Percentiles rank a stretch among this genome's conserved stretches.
Conservation (phyloP, 768 basidiomycete genomes). For the Trametes cinnabarina region DNA sequence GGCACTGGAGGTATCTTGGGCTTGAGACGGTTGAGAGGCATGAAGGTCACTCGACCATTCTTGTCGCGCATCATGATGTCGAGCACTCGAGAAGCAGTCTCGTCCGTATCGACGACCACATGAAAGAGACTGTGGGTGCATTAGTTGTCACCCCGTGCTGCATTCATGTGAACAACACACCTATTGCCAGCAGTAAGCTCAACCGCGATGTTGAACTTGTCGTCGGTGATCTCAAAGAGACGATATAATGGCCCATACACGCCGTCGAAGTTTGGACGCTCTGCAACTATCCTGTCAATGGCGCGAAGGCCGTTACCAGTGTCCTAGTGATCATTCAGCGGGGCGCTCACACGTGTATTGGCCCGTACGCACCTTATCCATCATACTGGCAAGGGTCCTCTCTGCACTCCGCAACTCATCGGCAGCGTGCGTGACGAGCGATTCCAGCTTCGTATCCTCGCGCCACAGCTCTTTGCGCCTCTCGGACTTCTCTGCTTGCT, state of each 20-base stretch:
- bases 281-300: constrained; percentile 73
- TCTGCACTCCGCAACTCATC: constrained; percentile 84
- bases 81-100: constrained; percentile 87
- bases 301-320: constrained; percentile 87
- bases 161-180: constrained; percentile 38
- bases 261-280: constrained; percentile 69
- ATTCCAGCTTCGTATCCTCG: constrained; percentile 87
- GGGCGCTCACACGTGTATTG: neutral
- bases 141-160: constrained; percentile 18
- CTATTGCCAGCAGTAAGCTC: constrained; percentile 96
- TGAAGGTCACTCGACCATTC: constrained; percentile 94
- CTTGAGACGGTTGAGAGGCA: constrained; percentile 94
- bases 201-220: constrained; percentile 86
- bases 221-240: constrained; percentile 85
- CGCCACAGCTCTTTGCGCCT: constrained; percentile 91
- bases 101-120: constrained; percentile 95
- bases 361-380: constrained; percentile 75
- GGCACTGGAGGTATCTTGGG: constrained; percentile 66
- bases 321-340: constrained; percentile 52
- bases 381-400: constrained; percentile 78
- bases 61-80: constrained; percentile 93
- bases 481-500: constrained; percentile 69
- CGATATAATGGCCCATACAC: constrained; percentile 95
- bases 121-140: constrained; percentile 75
- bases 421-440: constrained; percentile 68